These are phyloP conservation scores for Oryza glumipatula DNA, from an alignment of 176 grass and related monocot genomes.

Conservation along the genomic window DNA sequence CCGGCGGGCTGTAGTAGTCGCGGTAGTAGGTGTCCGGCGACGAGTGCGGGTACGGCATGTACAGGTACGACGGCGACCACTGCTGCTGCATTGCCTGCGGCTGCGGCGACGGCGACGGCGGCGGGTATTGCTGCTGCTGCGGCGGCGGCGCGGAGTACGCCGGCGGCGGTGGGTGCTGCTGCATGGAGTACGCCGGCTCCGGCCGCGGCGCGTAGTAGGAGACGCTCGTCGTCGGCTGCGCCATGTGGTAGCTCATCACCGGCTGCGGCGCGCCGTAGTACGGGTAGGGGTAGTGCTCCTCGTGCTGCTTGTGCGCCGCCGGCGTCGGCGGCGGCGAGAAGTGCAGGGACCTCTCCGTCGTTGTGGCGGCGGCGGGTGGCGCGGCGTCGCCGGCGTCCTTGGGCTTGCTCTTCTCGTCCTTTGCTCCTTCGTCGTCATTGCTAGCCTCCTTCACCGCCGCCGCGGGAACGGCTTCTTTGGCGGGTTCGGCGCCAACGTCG, in stretches of 20 bases:
- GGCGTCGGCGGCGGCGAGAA: neutral
- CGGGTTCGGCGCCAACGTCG: neutral
- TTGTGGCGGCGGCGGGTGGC: neutral
- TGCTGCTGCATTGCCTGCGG: slow-evolving; percentile 38
- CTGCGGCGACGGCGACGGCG: slow-evolving; percentile 9
- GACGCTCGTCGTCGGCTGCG: slow-evolving; percentile 60
- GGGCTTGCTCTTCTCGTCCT: slow-evolving; percentile 31
- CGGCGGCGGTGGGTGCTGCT: slow-evolving; percentile 16
- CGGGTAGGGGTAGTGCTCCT: neutral
- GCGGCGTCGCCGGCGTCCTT: slow-evolving; percentile 17
- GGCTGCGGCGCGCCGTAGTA: slow-evolving; percentile 51
- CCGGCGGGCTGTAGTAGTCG: slow-evolving; percentile 53
- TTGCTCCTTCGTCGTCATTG: slow-evolving; percentile 24
- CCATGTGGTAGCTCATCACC: slow-evolving; percentile 68
- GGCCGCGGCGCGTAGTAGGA: slow-evolving; percentile 61
- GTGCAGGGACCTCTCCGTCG: slow-evolving; percentile 36
- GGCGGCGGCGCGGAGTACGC: slow-evolving; percentile 18
- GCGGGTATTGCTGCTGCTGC: slow-evolving; percentile 14
- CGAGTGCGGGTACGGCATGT: slow-evolving; percentile 43
- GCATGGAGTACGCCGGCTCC: slow-evolving; percentile 29
- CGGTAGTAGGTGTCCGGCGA: slow-evolving; percentile 46
- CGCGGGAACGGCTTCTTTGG: slow-evolving; percentile 26
- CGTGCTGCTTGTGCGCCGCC: neutral
- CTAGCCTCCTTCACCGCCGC: slow-evolving; percentile 21
- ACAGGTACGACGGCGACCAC: slow-evolving; percentile 57